phyloP scores from a whole-genome alignment of 352 stramenopile species.

The Globisporangium nunn region DNA sequence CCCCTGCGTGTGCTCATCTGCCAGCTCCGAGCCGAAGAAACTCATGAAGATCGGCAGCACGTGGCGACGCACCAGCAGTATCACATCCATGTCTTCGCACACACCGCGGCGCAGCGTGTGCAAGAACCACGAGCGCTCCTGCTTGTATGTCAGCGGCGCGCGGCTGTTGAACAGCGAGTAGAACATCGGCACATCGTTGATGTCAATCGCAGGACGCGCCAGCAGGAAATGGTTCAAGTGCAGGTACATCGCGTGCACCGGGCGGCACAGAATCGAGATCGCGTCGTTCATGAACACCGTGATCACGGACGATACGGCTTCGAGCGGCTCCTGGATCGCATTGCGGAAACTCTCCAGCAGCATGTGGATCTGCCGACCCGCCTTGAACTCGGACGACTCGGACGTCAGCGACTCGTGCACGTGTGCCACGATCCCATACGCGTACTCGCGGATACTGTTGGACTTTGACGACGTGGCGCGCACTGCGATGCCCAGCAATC shows the following conservation, averaged over 20 bases:
- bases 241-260: slow-evolving; percentile 65
- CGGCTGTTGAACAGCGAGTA: slow-evolving; percentile 84
- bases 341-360: slow-evolving; percentile 76
- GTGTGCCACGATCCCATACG: slow-evolving; percentile 70
- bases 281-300: slow-evolving; percentile 81
- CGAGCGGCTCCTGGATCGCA: slow-evolving; percentile 38
- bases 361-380: slow-evolving; percentile 68
- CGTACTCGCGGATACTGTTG: slow-evolving; percentile 47
- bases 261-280: slow-evolving; percentile 56
- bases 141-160: slow-evolving; percentile 58
- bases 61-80: slow-evolving; percentile 65
- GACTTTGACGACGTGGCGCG: slow-evolving; percentile 63
- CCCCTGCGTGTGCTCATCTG: slow-evolving; percentile 69
- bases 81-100: slow-evolving; percentile 54
- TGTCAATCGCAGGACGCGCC: slow-evolving; percentile 65
- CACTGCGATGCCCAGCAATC: slow-evolving; percentile 58
- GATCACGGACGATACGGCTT: slow-evolving; percentile 62
- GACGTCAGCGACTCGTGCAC: slow-evolving; percentile 64
- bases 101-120: slow-evolving; percentile 68
- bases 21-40: slow-evolving; percentile 70
- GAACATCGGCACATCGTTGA: slow-evolving; percentile 84
- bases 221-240: slow-evolving; percentile 84
- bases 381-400: slow-evolving; percentile 58
- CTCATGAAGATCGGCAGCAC: slow-evolving; percentile 77
- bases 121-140: slow-evolving; percentile 81